Base-by-base conservation (phyloP, 78 protist genomes). In the Dictyostelium firmibasis region DNA sequence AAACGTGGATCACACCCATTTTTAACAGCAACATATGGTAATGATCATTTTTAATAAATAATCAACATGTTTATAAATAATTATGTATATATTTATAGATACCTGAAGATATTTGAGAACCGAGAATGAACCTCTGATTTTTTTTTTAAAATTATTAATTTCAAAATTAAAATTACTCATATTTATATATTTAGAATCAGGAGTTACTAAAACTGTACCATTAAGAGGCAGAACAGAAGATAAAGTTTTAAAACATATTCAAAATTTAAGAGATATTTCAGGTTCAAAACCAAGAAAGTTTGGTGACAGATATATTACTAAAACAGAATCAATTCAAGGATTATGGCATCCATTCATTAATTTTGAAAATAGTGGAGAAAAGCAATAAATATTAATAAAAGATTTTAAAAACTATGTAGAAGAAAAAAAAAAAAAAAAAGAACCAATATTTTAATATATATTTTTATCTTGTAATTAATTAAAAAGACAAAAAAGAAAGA, bases 321-420 rank as follows among this genome's bases (percentile, higher is more conserved):
- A 60, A 67, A 89, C 94, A 25, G 44, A 75, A 64, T 43, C 83
- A 16, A 89, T 89, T 81, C 94, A 89, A 89, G 94, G 94, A 43
- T 70, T 89, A 70, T 89, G 94, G 94, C 43, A 89, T 81, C 94
- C 94, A 64, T 89, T 89, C 64, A 82, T 89, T 81, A 57, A 81
- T 79, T 89, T 69, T 89, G 4, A 31, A 67, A 60, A 79, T 43
- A 29, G 9, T 20, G 67, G 20, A 20, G 23, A 57, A 57, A 14
- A 57, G 20, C 16, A 50, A 50, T 50, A 57, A 57, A 57, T 4
- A 57, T n/a, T n/a, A 38, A 38, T 38, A 57, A 57, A 3, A 57
- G n/a, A n/a, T n/a, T n/a, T n/a, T n/a, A 10, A 44, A 44, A 44
- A 44, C 6, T 4, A 10, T 9, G 7, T 9, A 44, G 10, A 44